phyloP scores from a whole-genome alignment of 805 yeast species.

The Metschnikowia kunwiensis region DNA sequence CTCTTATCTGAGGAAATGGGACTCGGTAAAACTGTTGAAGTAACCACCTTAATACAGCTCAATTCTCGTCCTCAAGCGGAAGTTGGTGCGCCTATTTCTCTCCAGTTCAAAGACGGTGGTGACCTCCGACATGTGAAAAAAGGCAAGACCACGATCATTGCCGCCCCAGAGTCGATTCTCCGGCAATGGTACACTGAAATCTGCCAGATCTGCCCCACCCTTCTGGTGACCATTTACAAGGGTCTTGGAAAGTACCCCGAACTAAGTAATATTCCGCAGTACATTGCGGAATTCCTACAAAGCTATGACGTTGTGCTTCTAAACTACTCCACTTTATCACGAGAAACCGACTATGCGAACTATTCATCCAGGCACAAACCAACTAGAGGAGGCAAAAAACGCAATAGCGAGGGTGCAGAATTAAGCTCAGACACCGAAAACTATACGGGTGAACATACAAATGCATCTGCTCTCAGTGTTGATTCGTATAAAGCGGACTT shows the following conservation, averaged over 20 bases:
- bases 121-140: slow-evolving; percentile 45
- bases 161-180: slow-evolving; percentile 81
- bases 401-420: slow-evolving; percentile 5
- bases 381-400: slow-evolving; percentile 30
- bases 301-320: slow-evolving; percentile 76
- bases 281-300: slow-evolving; percentile 53
- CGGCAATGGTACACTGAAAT: slow-evolving; percentile 87
- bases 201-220: slow-evolving; percentile 50
- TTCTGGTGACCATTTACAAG: slow-evolving; percentile 60
- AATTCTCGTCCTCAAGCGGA: slow-evolving; percentile 51
- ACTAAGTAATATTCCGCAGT: slow-evolving; percentile 29
- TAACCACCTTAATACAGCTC: slow-evolving; percentile 59
- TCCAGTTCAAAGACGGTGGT: slow-evolving; percentile 34
- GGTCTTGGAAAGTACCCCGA: slow-evolving; percentile 44
- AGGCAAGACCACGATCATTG: slow-evolving; percentile 71
- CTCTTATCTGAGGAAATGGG: slow-evolving; percentile 96
- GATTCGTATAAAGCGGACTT: slow-evolving; percentile 15
- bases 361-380: slow-evolving; percentile 59
- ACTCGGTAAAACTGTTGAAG: slow-evolving; percentile 89
- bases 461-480: slow-evolving; percentile 9
- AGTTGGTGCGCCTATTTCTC: slow-evolving; percentile 27
- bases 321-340: slow-evolving; percentile 67
- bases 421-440: background rate
- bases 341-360: slow-evolving; percentile 75
- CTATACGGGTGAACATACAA: background rate